phyloP scores from a whole-genome alignment of 768 basidiomycete genomes.

The Amanita inopinata region DNA sequence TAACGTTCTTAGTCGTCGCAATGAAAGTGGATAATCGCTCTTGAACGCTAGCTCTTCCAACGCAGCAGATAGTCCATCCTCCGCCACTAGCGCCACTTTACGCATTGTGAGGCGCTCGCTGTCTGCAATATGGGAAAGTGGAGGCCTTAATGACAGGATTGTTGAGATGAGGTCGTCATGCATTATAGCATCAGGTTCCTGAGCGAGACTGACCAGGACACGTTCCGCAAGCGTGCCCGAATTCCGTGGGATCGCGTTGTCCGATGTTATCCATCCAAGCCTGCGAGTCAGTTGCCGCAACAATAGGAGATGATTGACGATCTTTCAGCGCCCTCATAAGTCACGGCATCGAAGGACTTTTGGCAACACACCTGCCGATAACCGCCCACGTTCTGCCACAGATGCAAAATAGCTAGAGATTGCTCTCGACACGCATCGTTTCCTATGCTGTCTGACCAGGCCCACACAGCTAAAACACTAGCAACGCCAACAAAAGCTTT shows the following conservation, averaged over 20 bases:
- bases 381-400: slow-evolving; percentile 61
- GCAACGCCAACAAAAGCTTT: slow-evolving; percentile 61
- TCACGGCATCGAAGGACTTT: not conserved
- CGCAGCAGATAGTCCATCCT: slow-evolving; percentile 55
- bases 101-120: slow-evolving; percentile 49
- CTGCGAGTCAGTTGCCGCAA: slow-evolving; percentile 65
- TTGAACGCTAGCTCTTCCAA: slow-evolving; percentile 49
- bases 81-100: slow-evolving; percentile 55
- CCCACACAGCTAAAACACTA: slow-evolving; percentile 58
- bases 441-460: slow-evolving; percentile 74
- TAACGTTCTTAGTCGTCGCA: slow-evolving; percentile 44
- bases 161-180: slow-evolving; percentile 48
- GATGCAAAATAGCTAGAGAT: slow-evolving; percentile 46
- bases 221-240: slow-evolving; percentile 63
- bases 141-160: slow-evolving; percentile 47
- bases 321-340: slow-evolving; percentile 30
- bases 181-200: slow-evolving; percentile 51
- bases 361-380: slow-evolving; percentile 52
- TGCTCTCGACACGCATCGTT: slow-evolving; percentile 56
- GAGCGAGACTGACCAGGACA: slow-evolving; percentile 49
- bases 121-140: slow-evolving; percentile 53
- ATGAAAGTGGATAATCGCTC: slow-evolving; percentile 40
- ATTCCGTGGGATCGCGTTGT: slow-evolving; percentile 49
- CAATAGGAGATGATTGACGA: slow-evolving; percentile 64
- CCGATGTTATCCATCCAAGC: slow-evolving; percentile 61